Conservation (phyloP, 1,284 basidiomycete genomes). For the Cutaneotrichosporon dermatis region DNA sequence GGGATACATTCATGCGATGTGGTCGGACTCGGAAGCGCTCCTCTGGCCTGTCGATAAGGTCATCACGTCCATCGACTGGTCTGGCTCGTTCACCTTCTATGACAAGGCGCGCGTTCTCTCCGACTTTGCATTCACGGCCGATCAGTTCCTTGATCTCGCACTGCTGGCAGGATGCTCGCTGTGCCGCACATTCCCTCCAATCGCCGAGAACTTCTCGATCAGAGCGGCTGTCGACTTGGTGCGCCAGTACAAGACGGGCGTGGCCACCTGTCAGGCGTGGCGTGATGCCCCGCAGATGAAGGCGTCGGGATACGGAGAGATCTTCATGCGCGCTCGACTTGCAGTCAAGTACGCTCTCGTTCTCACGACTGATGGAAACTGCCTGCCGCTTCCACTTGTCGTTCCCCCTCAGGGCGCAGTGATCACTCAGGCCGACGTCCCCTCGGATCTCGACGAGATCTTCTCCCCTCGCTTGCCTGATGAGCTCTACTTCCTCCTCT, state of each 20-base stretch:
- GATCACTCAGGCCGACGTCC: constrained; percentile 77
- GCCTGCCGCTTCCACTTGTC: constrained; percentile 80
- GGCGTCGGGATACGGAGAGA: constrained; percentile 61
- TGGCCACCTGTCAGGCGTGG: constrained; percentile 71
- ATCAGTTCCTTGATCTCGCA: constrained; percentile 91
- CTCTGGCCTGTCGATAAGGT: constrained; percentile 88
- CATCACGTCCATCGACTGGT: constrained; percentile 79
- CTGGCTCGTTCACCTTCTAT: constrained; percentile 70
- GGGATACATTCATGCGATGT: constrained; percentile 91
- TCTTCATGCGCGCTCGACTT: constrained; percentile 81
- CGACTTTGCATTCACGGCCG: constrained; percentile 73
- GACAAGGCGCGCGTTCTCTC: constrained; percentile 72
- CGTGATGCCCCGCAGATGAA: constrained; percentile 55
- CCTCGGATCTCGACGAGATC: constrained; percentile 86
- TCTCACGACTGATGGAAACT: constrained; percentile 81
- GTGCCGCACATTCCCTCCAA: constrained; percentile 78
- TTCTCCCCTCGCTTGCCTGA: constrained; percentile 94
- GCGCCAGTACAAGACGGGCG: constrained; percentile 80
- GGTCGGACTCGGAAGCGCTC: constrained; percentile 82
- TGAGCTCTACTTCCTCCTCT: constrained; percentile 94
- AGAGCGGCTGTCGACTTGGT: constrained; percentile 84
- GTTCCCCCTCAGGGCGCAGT: constrained; percentile 52
- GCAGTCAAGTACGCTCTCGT: constrained; percentile 93
- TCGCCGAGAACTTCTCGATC: constrained; percentile 65
- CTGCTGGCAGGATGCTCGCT: constrained; percentile 89